These are phyloP conservation scores for Leptographium wingfieldii DNA, from an alignment of 2,329 filamentous ascomycete genomes.

Conservation along the genomic window DNA sequence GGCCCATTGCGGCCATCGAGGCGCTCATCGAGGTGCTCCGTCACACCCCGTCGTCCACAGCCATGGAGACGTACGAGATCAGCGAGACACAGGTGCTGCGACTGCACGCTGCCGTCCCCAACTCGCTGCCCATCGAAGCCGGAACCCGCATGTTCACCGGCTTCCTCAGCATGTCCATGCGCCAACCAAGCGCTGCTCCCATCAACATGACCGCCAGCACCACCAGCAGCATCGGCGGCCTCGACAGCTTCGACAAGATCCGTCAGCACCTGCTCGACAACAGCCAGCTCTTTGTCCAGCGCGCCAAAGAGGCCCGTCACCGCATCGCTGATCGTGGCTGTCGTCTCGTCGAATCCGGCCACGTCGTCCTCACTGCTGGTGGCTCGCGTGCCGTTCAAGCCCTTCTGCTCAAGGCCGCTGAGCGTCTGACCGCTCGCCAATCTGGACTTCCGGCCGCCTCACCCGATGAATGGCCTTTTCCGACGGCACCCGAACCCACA, in stretches of 20 bases:
- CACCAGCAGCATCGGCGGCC: conserved; percentile 9
- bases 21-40: conserved; percentile 70
- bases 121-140: conserved; percentile 83
- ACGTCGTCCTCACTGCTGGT: conserved; percentile 80
- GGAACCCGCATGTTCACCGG: conserved; percentile 93
- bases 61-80: conserved; percentile 85
- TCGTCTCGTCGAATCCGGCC: conserved; percentile 65
- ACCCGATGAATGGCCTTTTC: not conserved
- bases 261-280: conserved; percentile 75
- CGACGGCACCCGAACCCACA: not conserved
- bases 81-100: conserved; percentile 64
- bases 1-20: conserved; percentile 63
- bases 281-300: conserved; percentile 71
- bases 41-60: conserved; percentile 67
- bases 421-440: conserved; percentile 35
- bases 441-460: too few species aligned
- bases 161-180: conserved; percentile 69
- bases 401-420: conserved; percentile 61
- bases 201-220: conserved; percentile 8
- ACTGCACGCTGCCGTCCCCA: conserved; percentile 67
- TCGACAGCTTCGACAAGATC: conserved; percentile 65
- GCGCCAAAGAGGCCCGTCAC: conserved; percentile 74
- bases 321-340: conserved; percentile 71
- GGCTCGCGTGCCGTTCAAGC: conserved; percentile 74
- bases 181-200: conserved; percentile 35